phyloP scores from a whole-genome alignment of 2,329 filamentous ascomycete genomes.

The Botryosphaeria dothidea region DNA sequence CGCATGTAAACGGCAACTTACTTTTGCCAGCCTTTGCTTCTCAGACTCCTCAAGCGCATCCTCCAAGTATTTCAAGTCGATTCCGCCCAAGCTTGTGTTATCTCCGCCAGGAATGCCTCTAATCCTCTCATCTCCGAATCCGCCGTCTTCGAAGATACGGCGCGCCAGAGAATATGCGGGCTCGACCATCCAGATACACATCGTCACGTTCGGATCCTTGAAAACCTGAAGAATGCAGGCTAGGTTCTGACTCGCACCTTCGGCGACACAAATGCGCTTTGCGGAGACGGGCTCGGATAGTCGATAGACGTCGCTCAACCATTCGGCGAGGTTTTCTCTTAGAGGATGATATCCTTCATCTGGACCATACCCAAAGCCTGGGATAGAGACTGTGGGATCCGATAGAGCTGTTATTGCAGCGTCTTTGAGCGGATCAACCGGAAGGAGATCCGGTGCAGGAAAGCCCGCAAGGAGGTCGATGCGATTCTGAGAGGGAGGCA shows the following conservation, averaged over 20 bases:
- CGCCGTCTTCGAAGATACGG: slow-evolving; percentile 68
- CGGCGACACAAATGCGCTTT: slow-evolving; percentile 59
- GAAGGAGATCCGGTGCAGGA: slow-evolving; percentile 66
- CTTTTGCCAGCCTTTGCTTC: slow-evolving; percentile 25
- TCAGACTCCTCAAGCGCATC: slow-evolving; percentile 55
- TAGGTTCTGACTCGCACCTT: slow-evolving; percentile 81
- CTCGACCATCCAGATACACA: slow-evolving; percentile 75
- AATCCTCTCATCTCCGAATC: slow-evolving; percentile 67
- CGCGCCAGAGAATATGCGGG: slow-evolving; percentile 82
- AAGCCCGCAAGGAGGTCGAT: slow-evolving; percentile 71
- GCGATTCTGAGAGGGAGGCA: slow-evolving; percentile 23
- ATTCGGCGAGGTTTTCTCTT: slow-evolving; percentile 66
- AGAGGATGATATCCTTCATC: slow-evolving; percentile 74
- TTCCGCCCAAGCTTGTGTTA: slow-evolving; percentile 54
- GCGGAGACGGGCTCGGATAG: neutral
- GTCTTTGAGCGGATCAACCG: slow-evolving; percentile 60
- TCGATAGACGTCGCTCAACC: slow-evolving; percentile 67
- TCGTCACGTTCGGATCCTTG: slow-evolving; percentile 75
- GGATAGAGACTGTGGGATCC: slow-evolving; percentile 58
- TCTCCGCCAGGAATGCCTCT: slow-evolving; percentile 74
- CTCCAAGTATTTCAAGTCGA: slow-evolving; percentile 66
- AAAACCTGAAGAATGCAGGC: slow-evolving; percentile 77
- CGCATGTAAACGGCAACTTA: slow-evolving; percentile 23
- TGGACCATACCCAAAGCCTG: slow-evolving; percentile 74
- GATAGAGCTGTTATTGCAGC: slow-evolving; percentile 64